Base-by-base conservation (phyloP, 2,329 filamentous ascomycete genomes). In the Drechslerella coelobrocha region DNA sequence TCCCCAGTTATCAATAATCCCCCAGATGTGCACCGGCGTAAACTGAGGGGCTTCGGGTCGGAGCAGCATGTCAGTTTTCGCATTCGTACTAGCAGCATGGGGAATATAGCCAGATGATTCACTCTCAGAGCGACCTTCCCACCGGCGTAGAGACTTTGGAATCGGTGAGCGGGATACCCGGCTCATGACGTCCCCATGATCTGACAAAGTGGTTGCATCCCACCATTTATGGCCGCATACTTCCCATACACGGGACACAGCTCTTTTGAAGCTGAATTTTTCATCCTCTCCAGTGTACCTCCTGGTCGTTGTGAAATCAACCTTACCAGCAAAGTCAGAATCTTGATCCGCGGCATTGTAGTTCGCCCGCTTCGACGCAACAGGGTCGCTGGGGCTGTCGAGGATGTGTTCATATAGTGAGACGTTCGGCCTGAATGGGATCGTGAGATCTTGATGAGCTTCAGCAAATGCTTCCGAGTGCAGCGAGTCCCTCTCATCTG, bases 201-300 rank as follows among this genome's bases (percentile, higher is more conserved):
- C 26, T 5, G 47, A 27, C 12, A 29, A 12, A 26, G 27, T 39
- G 5, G 61, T 52, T 8, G 52, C 59, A 27, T 59, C 48, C 84
- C 88, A 89, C 89, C 89, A 92, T 6, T 79, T 82, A 37, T 81
- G 82, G 17, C 89, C 86, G 78, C 89, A 93, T 77, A 94, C 86
- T 79, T 94, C 89, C 90, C 89, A 94, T 2, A 94, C 80, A n/a
- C 90, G 81, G 73, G 88, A 90, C 45, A 86, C 83, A 1, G 90
- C 90, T 23, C 90, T 83, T 78, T 90, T 90, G 75, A 91, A 92
- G 0, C 90, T 90, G 77, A 94, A 94, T 10, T 86, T 82, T 78
- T 93, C 90, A 77, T 93, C 90, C 77, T 92, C 89, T 10, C 90
- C 90, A 0, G 88, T 92, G 75, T 93, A 89, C 0, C 84, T 86